phyloP scores from a whole-genome alignment of 352 stramenopile species.

The Plasmopara halstedii region DNA sequence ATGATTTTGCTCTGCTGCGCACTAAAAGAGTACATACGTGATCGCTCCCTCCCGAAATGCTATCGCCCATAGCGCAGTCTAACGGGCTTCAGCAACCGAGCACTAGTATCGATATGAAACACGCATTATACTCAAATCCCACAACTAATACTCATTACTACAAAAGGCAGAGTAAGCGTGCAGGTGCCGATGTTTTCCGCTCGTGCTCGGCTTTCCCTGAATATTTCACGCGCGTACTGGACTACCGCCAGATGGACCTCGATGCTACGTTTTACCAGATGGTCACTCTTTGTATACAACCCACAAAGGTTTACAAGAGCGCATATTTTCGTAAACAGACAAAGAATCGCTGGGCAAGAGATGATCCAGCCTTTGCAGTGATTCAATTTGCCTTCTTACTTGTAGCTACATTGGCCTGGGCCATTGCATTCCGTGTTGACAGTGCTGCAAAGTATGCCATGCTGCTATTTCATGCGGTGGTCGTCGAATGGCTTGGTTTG shows the following conservation, averaged over 20 bases:
- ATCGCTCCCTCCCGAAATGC: no score
- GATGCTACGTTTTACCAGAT: conserved; percentile 87
- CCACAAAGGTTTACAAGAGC: conserved; percentile 84
- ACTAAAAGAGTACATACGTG: no score
- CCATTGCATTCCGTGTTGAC: conserved; percentile 65
- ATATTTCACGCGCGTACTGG: conserved; percentile 73
- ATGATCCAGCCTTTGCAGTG: conserved; percentile 95
- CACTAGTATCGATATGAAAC: conserved; percentile 29
- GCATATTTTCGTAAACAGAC: conserved; percentile 90
- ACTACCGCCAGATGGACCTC: conserved; percentile 85
- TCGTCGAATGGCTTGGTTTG: conserved; percentile 80
- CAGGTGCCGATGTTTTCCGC: conserved; percentile 44
- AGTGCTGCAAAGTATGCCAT: conserved; percentile 42
- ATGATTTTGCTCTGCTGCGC: no score
- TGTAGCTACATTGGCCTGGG: conserved; percentile 67
- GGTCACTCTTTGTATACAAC: conserved; percentile 79
- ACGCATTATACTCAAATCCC: conserved; percentile 2
- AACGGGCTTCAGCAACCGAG: conserved; percentile 16
- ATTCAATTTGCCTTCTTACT: conserved; percentile 92
- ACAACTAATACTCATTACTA: neutral
- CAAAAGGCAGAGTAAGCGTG: conserved; percentile 10
- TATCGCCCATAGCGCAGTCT: conserved; percentile 15
- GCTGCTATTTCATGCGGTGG: conserved; percentile 66
- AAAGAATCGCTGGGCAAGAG: conserved; percentile 98
- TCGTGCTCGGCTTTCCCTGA: conserved; percentile 69